Evolutionary conservation across 1,284 basidiomycete genomes (phyloP).

Genomic region (Trichosporon coremiiforme): DNA sequence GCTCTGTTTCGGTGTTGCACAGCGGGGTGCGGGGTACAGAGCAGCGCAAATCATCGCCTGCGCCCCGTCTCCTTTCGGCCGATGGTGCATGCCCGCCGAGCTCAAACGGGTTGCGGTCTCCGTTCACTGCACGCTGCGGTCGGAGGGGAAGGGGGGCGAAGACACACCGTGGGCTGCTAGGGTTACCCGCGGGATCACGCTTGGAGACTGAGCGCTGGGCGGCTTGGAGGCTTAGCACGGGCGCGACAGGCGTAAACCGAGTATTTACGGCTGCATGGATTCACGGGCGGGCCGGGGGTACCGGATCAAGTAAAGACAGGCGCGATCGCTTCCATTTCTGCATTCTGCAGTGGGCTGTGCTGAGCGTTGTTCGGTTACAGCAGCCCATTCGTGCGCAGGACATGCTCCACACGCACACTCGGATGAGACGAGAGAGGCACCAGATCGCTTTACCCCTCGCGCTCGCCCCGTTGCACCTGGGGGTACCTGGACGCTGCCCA

Average conservation of each 20-base stretch:
- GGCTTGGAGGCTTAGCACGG: not conserved
- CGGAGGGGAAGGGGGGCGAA: not conserved
- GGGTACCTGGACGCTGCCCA: no score
- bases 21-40: no score
- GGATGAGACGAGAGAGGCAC: no score
- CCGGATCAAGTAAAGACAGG: not conserved
- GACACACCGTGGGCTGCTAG: no score
- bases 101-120: no score
- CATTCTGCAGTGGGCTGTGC: not conserved
- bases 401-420: no score
- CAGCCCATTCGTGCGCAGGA: not conserved
- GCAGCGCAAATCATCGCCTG: no score
- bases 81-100: not conserved
- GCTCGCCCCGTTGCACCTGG: no score
- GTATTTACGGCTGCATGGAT: not conserved
- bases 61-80: not conserved
- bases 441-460: no score
- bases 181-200: no score
- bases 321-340: not conserved
- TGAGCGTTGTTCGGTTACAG: not conserved
- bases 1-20: not conserved
- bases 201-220: not conserved
- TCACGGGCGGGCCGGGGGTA: no score
- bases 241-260: not conserved
- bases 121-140: not conserved